Evolutionary conservation across 2,329 filamentous ascomycete species (phyloP).

Genomic region (Botrytis sinoallii): DNA sequence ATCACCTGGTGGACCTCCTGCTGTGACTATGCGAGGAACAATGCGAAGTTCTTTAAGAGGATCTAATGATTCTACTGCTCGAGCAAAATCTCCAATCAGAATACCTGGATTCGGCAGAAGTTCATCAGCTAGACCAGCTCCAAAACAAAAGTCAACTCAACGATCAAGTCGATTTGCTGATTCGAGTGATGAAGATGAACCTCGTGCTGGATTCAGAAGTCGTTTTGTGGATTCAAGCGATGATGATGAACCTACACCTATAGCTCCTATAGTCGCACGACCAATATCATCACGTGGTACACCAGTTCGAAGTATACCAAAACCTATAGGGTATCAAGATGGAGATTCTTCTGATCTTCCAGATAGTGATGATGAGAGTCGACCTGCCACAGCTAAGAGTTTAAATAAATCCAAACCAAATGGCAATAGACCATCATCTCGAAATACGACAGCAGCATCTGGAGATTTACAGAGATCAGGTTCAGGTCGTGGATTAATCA

Average conservation of each 20-base stretch:
- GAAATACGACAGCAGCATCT: conserved; percentile 29
- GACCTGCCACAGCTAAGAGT: conserved; percentile 30
- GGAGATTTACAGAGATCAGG: conserved; percentile 41
- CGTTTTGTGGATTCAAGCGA: conserved; percentile 63
- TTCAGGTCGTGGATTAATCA: conserved; percentile 37
- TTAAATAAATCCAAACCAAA: conserved; percentile 18
- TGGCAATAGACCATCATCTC: conserved; percentile 18
- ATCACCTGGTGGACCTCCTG: conserved; percentile 56
- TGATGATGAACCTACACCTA: conserved; percentile 42
- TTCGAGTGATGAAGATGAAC: conserved; percentile 39
- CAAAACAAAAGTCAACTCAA: conserved; percentile 24
- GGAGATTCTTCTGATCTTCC: conserved; percentile 60
- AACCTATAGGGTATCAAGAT: conserved; percentile 46
- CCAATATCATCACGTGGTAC: conserved; percentile 28
- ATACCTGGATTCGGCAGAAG: conserved; percentile 32
- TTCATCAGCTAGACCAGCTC: conserved; percentile 20
- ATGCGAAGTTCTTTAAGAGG: conserved; percentile 38
- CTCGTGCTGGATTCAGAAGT: conserved; percentile 41
- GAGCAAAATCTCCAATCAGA: conserved; percentile 25
- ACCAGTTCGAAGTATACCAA: conserved; percentile 51
- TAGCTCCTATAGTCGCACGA: neutral
- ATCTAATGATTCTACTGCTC: conserved; percentile 31
- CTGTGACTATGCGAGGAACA: conserved; percentile 40
- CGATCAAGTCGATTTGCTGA: conserved; percentile 36
- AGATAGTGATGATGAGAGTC: conserved; percentile 54